Evolutionary conservation across 2,329 filamentous ascomycete genomes (phyloP).

Genomic region (Dendrostoma leiphaemia): DNA sequence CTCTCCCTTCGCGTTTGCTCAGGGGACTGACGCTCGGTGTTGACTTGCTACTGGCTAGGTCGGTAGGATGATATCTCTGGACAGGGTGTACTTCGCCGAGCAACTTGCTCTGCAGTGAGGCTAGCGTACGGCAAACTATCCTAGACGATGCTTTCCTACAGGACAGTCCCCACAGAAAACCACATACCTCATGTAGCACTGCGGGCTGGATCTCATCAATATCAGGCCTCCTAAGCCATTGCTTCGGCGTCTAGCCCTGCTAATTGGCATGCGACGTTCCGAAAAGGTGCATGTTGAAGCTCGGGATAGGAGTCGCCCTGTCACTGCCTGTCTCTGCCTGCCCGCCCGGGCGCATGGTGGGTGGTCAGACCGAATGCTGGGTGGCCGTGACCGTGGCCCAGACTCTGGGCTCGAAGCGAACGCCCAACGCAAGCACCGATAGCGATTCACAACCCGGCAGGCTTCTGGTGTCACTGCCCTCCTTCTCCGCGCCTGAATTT

Average conservation of each 20-base stretch:
- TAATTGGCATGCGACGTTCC: no score
- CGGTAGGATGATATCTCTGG: not conserved
- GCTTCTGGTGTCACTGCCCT: not conserved
- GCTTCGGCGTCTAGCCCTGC: no score
- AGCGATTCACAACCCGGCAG: not conserved
- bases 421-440: constrained; percentile 1
- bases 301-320: no score
- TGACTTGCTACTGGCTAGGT: not conserved
- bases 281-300: no score
- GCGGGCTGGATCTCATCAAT: no score
- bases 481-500: not conserved
- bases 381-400: not conserved
- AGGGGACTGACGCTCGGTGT: no score
- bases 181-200: no score
- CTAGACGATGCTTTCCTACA: no score
- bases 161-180: no score
- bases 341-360: not conserved
- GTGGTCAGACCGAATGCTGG: not conserved
- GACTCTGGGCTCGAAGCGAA: constrained; percentile 1
- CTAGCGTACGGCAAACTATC: not conserved
- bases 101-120: not conserved
- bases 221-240: no score
- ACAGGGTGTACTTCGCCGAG: no score
- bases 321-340: not conserved
- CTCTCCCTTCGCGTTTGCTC: no score